These are phyloP conservation scores for Phytophthora palmivora DNA, from an alignment of 352 stramenopile genomes.

Conservation along the genomic window DNA sequence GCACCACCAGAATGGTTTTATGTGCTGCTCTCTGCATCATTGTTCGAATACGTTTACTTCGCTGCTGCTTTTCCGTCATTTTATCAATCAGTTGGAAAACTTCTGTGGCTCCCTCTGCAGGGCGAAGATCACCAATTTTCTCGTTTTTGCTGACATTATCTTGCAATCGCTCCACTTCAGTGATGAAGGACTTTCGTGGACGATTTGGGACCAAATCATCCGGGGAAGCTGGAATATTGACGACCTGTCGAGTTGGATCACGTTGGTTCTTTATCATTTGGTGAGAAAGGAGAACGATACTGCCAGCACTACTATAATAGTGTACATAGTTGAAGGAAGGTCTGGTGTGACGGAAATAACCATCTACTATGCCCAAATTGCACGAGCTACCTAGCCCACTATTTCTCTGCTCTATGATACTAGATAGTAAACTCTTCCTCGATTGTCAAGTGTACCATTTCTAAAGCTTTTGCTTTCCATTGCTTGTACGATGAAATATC, in stretches of 20 bases:
- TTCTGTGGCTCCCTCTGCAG: conserved; percentile 37
- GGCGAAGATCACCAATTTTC: conserved; percentile 11
- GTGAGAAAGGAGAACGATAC: neutral
- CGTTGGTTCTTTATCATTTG: neutral
- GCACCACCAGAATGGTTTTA: conserved; percentile 78
- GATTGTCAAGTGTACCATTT: too few relatives aligned
- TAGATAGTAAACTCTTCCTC: too few relatives aligned
- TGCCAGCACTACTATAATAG: neutral
- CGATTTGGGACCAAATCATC: conserved; percentile 8
- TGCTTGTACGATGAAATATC: too few relatives aligned
- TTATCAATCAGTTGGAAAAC: conserved; percentile 64
- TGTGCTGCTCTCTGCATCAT: conserved; percentile 75
- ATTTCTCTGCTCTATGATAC: too few relatives aligned
- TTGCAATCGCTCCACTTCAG: conserved; percentile 33
- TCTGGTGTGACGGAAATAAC: too few relatives aligned
- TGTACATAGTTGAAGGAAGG: too few relatives aligned
- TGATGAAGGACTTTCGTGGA: conserved; percentile 43
- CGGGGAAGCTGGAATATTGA: neutral
- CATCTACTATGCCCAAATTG: too few relatives aligned
- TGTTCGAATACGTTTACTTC: conserved; percentile 61
- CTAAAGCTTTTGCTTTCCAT: too few relatives aligned
- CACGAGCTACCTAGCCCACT: too few relatives aligned
- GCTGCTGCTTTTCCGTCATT: conserved; percentile 53
- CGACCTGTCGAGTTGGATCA: neutral
- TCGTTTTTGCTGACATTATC: conserved; percentile 4